Evolutionary conservation across 2,329 filamentous ascomycete genomes (phyloP).

Genomic region (Helotiales sp.): DNA sequence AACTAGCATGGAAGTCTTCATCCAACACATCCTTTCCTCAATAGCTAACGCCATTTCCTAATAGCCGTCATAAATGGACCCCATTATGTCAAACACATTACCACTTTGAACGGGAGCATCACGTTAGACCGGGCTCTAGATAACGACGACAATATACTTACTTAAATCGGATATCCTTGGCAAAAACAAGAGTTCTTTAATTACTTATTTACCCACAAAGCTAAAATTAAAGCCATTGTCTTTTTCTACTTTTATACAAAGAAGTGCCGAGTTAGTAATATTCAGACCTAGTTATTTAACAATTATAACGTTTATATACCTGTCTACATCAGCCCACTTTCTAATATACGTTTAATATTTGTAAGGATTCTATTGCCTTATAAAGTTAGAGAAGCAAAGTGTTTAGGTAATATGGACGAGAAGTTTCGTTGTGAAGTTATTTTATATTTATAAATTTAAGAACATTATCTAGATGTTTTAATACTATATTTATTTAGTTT

Average conservation of each 20-base stretch:
- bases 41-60: too few relatives aligned
- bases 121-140: neutral
- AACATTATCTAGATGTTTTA: conserved; percentile 38
- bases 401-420: conserved; percentile 48
- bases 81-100: neutral
- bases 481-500: conserved; percentile 13
- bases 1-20: too few relatives aligned
- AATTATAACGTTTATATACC: conserved; percentile 46
- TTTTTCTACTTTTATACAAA: conserved; percentile 2
- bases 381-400: conserved; percentile 45
- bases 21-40: too few relatives aligned
- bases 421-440: too few relatives aligned
- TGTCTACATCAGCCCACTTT: conserved; percentile 22
- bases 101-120: neutral
- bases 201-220: conserved; percentile 7
- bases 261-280: conserved; percentile 26
- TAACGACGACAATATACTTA: neutral
- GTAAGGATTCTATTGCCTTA: conserved; percentile 42
- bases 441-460: conserved; percentile 47
- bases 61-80: too few relatives aligned
- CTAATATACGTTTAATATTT: conserved; percentile 29
- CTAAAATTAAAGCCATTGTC: conserved; percentile 9
- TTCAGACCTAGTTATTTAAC: conserved; percentile 40
- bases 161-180: conserved; percentile 8
- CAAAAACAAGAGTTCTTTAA: conserved; percentile 2